These are phyloP conservation scores for Filosporella fistucella DNA, from an alignment of 495 filamentous ascomycete genomes.

Conservation along the genomic window DNA sequence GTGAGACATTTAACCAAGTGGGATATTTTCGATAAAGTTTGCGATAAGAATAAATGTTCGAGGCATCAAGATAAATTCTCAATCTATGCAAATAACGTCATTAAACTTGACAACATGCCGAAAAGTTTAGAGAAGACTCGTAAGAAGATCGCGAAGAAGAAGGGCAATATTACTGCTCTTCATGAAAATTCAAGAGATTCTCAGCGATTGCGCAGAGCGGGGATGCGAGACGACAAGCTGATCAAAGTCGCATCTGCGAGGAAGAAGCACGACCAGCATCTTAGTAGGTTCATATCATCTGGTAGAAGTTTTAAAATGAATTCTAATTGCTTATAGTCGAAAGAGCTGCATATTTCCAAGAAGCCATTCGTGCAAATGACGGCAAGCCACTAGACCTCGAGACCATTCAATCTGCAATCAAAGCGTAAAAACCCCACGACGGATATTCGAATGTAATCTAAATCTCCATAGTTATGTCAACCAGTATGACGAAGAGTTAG, in stretches of 20 bases:
- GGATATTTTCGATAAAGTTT: no score
- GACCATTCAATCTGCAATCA: conserved; percentile 58
- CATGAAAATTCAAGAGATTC: conserved; percentile 82
- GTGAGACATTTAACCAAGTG: no score
- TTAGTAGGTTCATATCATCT: conserved; percentile 41
- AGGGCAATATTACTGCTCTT: conserved; percentile 58
- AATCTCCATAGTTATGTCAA: conserved; percentile 63
- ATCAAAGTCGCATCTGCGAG: conserved; percentile 56
- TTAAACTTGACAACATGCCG: conserved; percentile 54
- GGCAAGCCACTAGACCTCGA: conserved; percentile 49
- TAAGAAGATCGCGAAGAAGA: conserved; percentile 79
- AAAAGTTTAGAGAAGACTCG: conserved; percentile 72
- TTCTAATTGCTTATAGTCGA: conserved; percentile 46
- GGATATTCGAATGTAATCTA: background rate
- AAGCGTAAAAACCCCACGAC: conserved; percentile 39
- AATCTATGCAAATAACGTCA: no score
- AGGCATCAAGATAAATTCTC: no score
- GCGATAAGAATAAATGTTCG: no score
- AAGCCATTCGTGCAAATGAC: conserved; percentile 48
- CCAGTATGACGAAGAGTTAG: conserved; percentile 72
- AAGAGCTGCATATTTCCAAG: conserved; percentile 67
- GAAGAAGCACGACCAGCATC: conserved; percentile 62
- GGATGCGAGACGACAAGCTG: conserved; percentile 71
- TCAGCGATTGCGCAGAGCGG: conserved; percentile 67
- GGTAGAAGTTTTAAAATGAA: background rate